Evolutionary conservation across 2,329 filamentous ascomycete genomes (phyloP).

Genomic region (Phaeophleospora eucalypticola): DNA sequence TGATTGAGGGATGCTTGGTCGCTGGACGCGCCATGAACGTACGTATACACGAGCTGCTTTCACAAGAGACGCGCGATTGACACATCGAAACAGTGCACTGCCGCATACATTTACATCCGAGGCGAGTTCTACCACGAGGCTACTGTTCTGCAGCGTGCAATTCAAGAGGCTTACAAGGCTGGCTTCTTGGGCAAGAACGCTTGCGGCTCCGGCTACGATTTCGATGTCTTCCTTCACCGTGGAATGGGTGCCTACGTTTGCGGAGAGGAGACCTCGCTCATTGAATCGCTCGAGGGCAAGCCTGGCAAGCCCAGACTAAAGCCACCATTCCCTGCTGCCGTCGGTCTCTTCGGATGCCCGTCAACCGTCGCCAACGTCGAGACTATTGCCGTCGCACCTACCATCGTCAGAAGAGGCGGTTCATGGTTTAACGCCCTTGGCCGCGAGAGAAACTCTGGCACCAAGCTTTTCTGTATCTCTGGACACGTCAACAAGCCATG

Average conservation of each 20-base stretch:
- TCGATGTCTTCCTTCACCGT: conserved; percentile 93
- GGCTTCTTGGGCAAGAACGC: conserved; percentile 98
- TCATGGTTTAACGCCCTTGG: conserved; percentile 93
- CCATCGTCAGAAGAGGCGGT: conserved; percentile 87
- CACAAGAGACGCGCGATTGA: conserved; percentile 1
- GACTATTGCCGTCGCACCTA: conserved; percentile 90
- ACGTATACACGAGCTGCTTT: conserved; percentile 8
- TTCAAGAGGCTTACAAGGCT: conserved; percentile 94
- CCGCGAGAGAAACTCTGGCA: conserved; percentile 92
- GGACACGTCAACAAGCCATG: conserved; percentile 98
- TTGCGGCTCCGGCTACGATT: conserved; percentile 94
- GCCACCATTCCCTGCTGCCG: conserved; percentile 95
- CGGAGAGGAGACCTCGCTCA: conserved; percentile 95
- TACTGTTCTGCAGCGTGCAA: conserved; percentile 85
- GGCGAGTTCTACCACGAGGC: conserved; percentile 98
- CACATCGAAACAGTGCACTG: conserved; percentile 57
- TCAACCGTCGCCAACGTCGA: conserved; percentile 98
- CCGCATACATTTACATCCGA: conserved; percentile 98
- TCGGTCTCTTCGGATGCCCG: conserved; percentile 96
- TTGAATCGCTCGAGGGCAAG: conserved; percentile 97
- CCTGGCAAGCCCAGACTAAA: conserved; percentile 97
- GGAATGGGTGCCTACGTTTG: conserved; percentile 97
- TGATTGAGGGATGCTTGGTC: conserved; percentile 93
- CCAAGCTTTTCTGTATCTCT: conserved; percentile 97
- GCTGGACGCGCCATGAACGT: conserved; percentile 94